These are phyloP conservation scores for Peniophora sp. DNA, from an alignment of 1,284 basidiomycete genomes.

Conservation along the genomic window DNA sequence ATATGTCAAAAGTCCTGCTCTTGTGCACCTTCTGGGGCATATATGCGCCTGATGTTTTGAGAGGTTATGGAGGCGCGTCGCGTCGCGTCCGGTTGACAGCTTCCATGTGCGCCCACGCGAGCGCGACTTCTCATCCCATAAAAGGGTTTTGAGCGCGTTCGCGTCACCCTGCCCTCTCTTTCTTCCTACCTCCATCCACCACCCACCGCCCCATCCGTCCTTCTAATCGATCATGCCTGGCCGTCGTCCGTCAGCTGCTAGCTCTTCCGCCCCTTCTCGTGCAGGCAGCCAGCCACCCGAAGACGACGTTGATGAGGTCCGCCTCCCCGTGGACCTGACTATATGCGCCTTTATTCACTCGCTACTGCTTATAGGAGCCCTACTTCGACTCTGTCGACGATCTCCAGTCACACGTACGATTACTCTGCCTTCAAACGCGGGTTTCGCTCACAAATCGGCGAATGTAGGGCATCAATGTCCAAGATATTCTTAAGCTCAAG, in stretches of 20 bases:
- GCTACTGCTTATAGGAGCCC: slow-evolving; percentile 30
- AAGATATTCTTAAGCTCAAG: slow-evolving; percentile 91
- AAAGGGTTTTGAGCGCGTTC: too few relatives aligned
- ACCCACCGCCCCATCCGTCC: too few relatives aligned
- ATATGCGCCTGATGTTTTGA: too few relatives aligned
- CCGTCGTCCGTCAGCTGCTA: slow-evolving; percentile 7
- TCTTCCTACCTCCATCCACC: too few relatives aligned
- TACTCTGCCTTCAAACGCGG: not conserved
- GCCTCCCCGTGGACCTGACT: not conserved
- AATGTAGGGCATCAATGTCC: slow-evolving; percentile 82
- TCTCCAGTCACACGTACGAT: slow-evolving; percentile 75
- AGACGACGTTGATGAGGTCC: slow-evolving; percentile 34
- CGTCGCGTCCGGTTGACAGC: too few relatives aligned
- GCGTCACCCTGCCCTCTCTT: too few relatives aligned
- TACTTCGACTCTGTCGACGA: slow-evolving; percentile 81
- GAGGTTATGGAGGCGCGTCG: too few relatives aligned
- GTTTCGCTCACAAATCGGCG: slow-evolving; percentile 6
- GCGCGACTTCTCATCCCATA: too few relatives aligned
- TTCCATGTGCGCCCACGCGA: too few relatives aligned
- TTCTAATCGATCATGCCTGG: too few relatives aligned
- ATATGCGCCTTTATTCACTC: slow-evolving; percentile 1
- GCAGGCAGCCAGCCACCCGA: slow-evolving; percentile 28
- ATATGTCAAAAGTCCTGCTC: too few relatives aligned
- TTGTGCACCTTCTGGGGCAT: too few relatives aligned
- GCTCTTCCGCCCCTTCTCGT: slow-evolving; percentile 25